phyloP scores from a whole-genome alignment of 2,329 filamentous ascomycete genomes.

The Zymoseptoria passerinii region DNA sequence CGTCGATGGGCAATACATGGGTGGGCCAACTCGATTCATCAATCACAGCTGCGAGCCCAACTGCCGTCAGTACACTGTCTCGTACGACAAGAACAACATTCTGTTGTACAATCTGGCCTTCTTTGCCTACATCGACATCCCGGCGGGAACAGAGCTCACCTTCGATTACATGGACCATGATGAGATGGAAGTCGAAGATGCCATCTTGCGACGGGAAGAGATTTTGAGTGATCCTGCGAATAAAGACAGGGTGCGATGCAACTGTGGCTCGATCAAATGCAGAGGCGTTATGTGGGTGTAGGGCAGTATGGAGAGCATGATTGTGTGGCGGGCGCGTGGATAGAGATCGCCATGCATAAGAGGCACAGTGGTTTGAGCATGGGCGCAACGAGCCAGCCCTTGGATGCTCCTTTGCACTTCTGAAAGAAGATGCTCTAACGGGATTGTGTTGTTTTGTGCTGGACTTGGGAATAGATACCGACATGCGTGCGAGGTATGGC shows the following conservation, averaged over 20 bases:
- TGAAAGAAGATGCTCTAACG: no score
- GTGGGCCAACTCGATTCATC: constrained; percentile 71
- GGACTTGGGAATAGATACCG: no score
- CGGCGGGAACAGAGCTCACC: constrained; percentile 59
- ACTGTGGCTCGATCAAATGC: constrained; percentile 58
- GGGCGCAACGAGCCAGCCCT: no score
- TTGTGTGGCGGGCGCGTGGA: no score
- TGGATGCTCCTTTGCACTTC: no score
- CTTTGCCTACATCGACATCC: constrained; percentile 62
- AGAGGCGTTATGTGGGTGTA: constrained; percentile 57
- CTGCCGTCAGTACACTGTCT: constrained; percentile 68
- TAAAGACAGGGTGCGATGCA: constrained; percentile 35
- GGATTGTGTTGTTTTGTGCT: no score
- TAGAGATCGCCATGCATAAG: no score
- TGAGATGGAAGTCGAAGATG: constrained; percentile 33
- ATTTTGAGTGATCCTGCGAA: constrained; percentile 44
- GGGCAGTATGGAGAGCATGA: no score
- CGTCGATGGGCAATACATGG: constrained; percentile 63
- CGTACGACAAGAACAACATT: constrained; percentile 67
- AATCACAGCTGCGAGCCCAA: constrained; percentile 79
- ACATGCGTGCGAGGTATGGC: no score
- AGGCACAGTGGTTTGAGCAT: not conserved
- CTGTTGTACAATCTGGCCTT: constrained; percentile 68
- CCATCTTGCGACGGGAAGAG: constrained; percentile 25
- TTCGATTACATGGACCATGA: constrained; percentile 71